Base-by-base conservation (phyloP, 306 rosid species). In the Gleditsia sinensis region DNA sequence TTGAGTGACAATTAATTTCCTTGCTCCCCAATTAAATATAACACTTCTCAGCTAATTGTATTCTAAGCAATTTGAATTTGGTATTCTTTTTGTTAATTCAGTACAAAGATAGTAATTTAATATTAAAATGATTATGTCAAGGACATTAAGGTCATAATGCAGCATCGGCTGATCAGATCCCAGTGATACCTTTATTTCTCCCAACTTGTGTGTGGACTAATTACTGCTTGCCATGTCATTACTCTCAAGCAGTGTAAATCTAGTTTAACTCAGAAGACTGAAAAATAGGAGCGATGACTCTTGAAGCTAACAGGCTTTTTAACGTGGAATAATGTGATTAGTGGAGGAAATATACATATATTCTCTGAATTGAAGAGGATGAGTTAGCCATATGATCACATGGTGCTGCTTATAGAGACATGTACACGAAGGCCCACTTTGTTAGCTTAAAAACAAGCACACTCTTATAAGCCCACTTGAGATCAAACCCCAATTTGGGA, bases 401-500 rank as follows among this genome's bases (percentile, higher is more conserved):
- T 94, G 99, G 89, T 27, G 53, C 36, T 87, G 91, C 78, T 85
- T 64, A 84, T 72, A 55, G 86, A 73, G 95, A 85, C 86, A 84
- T 83, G 60, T 86, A 87, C 95, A 92, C 23, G 80, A n/a, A 83
- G 96, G 91, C 83, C 97, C 99, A 90, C 97, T 69, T 82, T 90
- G 96, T 82, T 88, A 61, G 81, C 87, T 81, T 73, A 72, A 90
- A 86, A 70, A 73, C 89, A 86, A 86, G 89, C 99, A 92, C 46
- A 17, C 58, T 75, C 84, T 57, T 77, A 40, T 21, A 84, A 75
- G 60, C 64, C 78, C 98, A 89, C 95, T 88, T 87, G 85, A 88
- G 72, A 78, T 80, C 78, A 74, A 83, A 83, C 93, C 93, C 96
- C 86, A 83, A 88, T 60, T 83, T 77, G 91, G 97, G 89, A 86